Base-by-base conservation (phyloP, 768 basidiomycete genomes). In the Amyloporia xantha region DNA sequence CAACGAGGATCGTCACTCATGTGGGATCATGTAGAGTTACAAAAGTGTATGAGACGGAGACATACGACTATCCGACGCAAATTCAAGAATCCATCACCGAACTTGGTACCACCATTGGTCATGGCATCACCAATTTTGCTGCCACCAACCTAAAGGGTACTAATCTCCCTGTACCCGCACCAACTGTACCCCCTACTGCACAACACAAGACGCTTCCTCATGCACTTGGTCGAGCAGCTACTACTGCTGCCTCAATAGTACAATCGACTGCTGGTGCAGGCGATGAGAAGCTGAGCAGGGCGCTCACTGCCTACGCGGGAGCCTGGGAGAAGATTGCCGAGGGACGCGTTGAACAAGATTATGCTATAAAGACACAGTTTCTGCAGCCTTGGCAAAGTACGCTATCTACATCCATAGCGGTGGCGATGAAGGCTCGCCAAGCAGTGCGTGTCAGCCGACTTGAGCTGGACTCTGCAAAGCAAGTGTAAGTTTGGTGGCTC, bases 121-220 rank as follows among this genome's bases (percentile, higher is more conserved):
- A 81, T 59, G 82, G 81, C 59, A 69, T 94, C 62, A 82, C 85
- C 62, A 82, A 81, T 53, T 93, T 93, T 60, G 91, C 92, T 19
- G 88, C 90, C 3, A 79, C 77, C 60, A 91, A 92, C 68, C 78
- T 91, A 63, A 91, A 90, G 66, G 90, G 89, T 44, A 93, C 91
- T 30, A 86, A 85, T 63, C 76, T 94, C 35, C 91, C 92, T 39
- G 74, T 79, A 2, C 89, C 91, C 15, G 67, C 77, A 2, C 79
- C 84, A 17, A 60, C 79, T 38, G 67, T 81, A 0, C 72, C 79
- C 1, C 75, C 79, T 20, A 68, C 71, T 2, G 62, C 71, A 23
- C 85, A 84, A 59, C 92, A 93, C 74, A 98, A 98, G 81, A 98
- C 96, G 0, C 85, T 98, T 45, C 91, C 96, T 0, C 96, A 98